These are phyloP conservation scores for Mycothermus thermophilus DNA, from an alignment of 495 filamentous ascomycete genomes.

Conservation along the genomic window DNA sequence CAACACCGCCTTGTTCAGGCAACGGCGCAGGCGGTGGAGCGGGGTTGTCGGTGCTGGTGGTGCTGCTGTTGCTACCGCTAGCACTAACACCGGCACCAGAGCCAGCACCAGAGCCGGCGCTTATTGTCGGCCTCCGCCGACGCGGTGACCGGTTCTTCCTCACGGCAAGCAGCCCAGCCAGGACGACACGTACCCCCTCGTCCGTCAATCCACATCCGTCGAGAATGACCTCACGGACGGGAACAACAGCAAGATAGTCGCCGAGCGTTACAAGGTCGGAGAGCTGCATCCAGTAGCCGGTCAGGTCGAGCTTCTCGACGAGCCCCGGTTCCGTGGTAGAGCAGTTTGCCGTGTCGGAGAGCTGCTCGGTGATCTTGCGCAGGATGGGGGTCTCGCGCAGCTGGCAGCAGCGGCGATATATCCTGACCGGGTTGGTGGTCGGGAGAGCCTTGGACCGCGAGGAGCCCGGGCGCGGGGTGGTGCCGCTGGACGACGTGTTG, in stretches of 20 bases:
- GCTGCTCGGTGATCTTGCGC: conserved; percentile 76
- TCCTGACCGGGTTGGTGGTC: conserved; percentile 80
- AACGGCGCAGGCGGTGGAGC: too few species aligned
- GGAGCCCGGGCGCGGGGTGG: conserved; percentile 12
- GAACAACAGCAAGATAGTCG: conserved; percentile 89
- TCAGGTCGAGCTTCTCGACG: conserved; percentile 69
- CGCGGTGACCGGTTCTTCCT: conserved; percentile 43
- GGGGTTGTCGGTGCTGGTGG: too few species aligned
- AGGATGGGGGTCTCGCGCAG: conserved; percentile 80
- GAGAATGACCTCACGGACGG: conserved; percentile 68
- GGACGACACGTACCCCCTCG: conserved; percentile 69
- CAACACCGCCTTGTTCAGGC: conserved; percentile 46
- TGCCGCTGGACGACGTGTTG: conserved; percentile 19
- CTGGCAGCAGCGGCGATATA: conserved; percentile 91
- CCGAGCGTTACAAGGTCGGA: conserved; percentile 74
- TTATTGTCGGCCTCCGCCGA: too few species aligned
- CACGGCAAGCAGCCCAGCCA: conserved; percentile 74
- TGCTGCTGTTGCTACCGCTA: too few species aligned
- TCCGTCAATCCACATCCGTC: conserved; percentile 80
- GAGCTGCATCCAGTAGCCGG: conserved; percentile 66
- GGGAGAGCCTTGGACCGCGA: conserved; percentile 48
- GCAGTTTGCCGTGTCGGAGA: conserved; percentile 51
- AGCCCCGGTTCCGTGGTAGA: conserved; percentile 45
- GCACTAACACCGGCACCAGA: too few species aligned
- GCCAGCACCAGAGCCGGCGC: too few species aligned